phyloP scores from a whole-genome alignment of 2,329 filamentous ascomycete species.

The Trichoderma sp. region DNA sequence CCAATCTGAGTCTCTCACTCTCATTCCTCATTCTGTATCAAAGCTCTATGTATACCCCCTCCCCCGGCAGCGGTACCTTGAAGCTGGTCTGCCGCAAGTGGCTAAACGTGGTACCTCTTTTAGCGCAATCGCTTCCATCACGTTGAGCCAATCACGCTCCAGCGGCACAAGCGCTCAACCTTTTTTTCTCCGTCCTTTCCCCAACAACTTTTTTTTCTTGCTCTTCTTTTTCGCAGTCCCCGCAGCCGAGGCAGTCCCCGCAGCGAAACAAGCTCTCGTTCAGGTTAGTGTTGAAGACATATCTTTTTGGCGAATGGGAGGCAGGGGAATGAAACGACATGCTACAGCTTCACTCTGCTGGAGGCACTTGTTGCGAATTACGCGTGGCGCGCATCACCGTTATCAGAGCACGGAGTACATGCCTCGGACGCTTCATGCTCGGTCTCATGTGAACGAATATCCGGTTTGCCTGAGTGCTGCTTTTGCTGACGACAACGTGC shows the following conservation, averaged over 20 bases:
- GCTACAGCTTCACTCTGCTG: background rate
- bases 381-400: background rate
- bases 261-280: background rate
- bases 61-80: background rate
- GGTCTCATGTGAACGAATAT: background rate
- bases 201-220: slow-evolving; percentile 36
- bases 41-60: background rate
- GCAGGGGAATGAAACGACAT: background rate
- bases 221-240: background rate
- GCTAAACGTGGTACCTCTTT: background rate
- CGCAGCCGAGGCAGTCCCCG: background rate
- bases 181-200: slow-evolving; percentile 29
- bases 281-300: background rate
- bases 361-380: no score
- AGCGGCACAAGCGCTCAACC: slow-evolving; percentile 29
- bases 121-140: background rate
- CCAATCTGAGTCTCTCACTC: no score
- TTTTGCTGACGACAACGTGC: no score
- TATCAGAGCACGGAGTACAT: background rate
- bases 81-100: background rate
- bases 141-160: slow-evolving; percentile 25
- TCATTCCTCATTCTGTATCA: background rate
- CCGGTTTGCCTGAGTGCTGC: no score
- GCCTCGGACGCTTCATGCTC: background rate
- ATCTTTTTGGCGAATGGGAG: background rate